Base-by-base conservation (phyloP, 2,329 filamentous ascomycete species). In the Chrysosporium queenslandicum region DNA sequence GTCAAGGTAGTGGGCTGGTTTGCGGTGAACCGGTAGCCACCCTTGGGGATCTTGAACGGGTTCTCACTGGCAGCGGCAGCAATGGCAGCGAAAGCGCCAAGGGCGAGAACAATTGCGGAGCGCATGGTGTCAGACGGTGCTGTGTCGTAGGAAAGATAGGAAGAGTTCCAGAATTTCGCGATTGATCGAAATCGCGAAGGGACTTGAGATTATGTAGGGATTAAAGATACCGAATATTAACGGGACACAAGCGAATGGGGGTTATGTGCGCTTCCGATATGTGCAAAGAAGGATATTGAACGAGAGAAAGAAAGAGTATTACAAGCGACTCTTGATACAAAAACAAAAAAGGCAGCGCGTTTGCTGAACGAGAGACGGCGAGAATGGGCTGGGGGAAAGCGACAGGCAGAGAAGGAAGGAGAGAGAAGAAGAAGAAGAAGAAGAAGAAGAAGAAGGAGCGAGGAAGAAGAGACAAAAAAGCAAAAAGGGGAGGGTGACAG, bases 31-130 rank as follows among this genome's bases (percentile, higher is more conserved):
- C 62, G 54, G 55, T 74, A 72, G 41, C 72, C 72, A 14, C 59
- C 61, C 2, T 42, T 36, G 16, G 74, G 73, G 54, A 71, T 65
- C 52, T 67, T 74, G 70, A 79, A 78, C 47, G 73, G 62, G 62
- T 78, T 78, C 46, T 63, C 61, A 14, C 59, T 59, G 30, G 56
- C 67, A 58, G 56, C 66, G 59, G 66, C 60, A 32, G 71, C 74
- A 23, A 69, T 60, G 48, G 72, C 69, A 53, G 72, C 71, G 56
- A 76, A 60, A 56, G 72, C 64, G 58, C 73, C 69, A 55, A 75
- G 56, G 56, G 74, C 57, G 46, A 72, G 47, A 52, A 70, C 66
- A 61, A 67, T 57, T 56, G 70, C 58, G 64, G 73, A 69, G 56
- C 70, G 69, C 75, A 77, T 78, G 12, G 14, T 52, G 41, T 37